Percentiles rank a stretch among this genome's conserved stretches.
Conservation (phyloP, 2,329 filamentous ascomycete species). For the Aureobasidium sp. region DNA sequence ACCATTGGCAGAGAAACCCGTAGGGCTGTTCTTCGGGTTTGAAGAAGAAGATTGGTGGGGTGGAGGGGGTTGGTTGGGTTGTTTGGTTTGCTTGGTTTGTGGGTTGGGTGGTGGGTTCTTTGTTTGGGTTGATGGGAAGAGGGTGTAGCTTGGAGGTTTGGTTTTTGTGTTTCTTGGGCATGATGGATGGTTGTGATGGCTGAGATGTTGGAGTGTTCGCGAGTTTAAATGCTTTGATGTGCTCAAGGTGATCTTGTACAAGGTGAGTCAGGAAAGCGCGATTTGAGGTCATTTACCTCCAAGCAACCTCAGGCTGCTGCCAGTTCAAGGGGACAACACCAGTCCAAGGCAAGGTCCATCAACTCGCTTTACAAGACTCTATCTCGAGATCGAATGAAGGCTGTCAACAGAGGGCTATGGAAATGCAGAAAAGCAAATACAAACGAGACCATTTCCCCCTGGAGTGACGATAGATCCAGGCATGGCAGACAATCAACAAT, state of each 20-base stretch:
- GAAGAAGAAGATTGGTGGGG: conserved; percentile 31
- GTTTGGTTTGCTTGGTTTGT: not conserved
- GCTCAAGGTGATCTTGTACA: too few species aligned
- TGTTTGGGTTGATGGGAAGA: not conserved
- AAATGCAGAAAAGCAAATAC: not conserved
- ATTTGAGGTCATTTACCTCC: not conserved
- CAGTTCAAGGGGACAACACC: not conserved
- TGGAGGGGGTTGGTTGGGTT: not conserved
- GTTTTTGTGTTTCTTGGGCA: not conserved
- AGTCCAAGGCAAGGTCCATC: not conserved
- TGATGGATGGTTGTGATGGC: not conserved
- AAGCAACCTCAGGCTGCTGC: not conserved
- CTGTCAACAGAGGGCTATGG: not conserved
- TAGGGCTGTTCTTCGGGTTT: conserved; percentile 37
- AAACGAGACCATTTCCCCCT: not conserved
- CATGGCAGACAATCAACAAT: too few species aligned
- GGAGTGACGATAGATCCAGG: not conserved
- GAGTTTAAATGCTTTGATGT: not conserved
- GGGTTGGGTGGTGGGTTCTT: not conserved
- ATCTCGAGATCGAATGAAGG: too few species aligned
- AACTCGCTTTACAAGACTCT: not conserved
- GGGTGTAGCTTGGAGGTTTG: not conserved
- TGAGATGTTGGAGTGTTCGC: not conserved
- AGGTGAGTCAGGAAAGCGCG: not conserved
- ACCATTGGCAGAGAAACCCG: conserved; percentile 59